Conservation (phyloP, 495 filamentous ascomycete genomes). For the Tetracladium setigerum region DNA sequence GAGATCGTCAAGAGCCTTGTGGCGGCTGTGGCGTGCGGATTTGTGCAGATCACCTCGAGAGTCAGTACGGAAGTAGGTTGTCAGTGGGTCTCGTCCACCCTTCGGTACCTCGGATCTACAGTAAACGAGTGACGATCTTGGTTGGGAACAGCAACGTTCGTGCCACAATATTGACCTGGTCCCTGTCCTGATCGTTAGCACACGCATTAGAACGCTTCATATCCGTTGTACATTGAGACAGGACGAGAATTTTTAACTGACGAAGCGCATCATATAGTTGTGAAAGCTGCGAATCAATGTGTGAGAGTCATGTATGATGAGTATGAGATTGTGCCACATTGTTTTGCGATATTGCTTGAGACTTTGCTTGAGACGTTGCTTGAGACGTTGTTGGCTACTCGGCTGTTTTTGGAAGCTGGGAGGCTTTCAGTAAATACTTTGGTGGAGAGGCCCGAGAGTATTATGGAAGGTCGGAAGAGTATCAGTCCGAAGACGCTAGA, state of each 20-base stretch:
- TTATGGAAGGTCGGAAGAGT: slow-evolving; percentile 39
- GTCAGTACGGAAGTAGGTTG: no score
- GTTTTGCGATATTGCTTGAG: slow-evolving; percentile 60
- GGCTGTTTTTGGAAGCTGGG: slow-evolving; percentile 47
- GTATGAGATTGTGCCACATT: slow-evolving; percentile 87
- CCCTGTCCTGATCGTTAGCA: no score
- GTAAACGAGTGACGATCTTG: no score
- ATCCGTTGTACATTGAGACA: slow-evolving; percentile 65
- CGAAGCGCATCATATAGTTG: slow-evolving; percentile 56
- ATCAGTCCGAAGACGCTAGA: slow-evolving; percentile 48
- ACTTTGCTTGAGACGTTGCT: slow-evolving; percentile 33
- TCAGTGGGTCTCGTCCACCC: no score
- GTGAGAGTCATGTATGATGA: slow-evolving; percentile 62
- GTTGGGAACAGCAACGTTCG: no score
- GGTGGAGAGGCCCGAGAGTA: slow-evolving; percentile 29
- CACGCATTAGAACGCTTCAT: slow-evolving; percentile 65
- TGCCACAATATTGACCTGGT: no score
- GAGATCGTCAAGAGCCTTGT: no score
- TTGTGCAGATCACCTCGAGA: no score
- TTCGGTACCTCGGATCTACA: no score
- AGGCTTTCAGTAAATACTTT: slow-evolving; percentile 45
- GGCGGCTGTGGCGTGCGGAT: no score
- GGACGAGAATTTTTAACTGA: slow-evolving; percentile 78
- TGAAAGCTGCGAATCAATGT: slow-evolving; percentile 49
- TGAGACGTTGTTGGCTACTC: no score